phyloP scores from a whole-genome alignment of 352 stramenopile genomes.

The Globisporangium megalacanthum region DNA sequence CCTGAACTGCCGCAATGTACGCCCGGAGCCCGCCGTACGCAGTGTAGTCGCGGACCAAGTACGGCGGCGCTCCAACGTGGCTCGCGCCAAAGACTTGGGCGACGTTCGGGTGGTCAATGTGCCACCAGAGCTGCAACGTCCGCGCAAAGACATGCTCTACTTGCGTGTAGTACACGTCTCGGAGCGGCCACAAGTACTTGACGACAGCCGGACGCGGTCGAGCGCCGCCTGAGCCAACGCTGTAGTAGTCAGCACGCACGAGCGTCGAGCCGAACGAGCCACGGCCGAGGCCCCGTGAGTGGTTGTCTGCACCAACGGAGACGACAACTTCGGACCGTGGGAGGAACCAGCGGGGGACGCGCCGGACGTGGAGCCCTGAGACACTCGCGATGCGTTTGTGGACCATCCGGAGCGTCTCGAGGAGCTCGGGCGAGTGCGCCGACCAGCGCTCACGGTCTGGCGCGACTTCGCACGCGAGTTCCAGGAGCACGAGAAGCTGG shows the following conservation, averaged over 20 bases:
- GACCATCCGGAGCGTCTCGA: slow-evolving; percentile 62
- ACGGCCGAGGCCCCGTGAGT: slow-evolving; percentile 24
- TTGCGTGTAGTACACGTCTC: slow-evolving; percentile 35
- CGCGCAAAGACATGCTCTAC: slow-evolving; percentile 49
- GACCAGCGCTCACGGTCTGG: slow-evolving; percentile 21
- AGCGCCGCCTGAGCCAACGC: slow-evolving; percentile 32
- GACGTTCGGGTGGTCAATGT: slow-evolving; percentile 51
- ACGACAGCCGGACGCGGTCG: slow-evolving; percentile 19
- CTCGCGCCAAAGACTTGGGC: slow-evolving; percentile 53
- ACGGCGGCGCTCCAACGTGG: slow-evolving; percentile 38
- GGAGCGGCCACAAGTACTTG: slow-evolving; percentile 48
- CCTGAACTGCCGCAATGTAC: slow-evolving; percentile 42
- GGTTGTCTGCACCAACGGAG: slow-evolving; percentile 12
- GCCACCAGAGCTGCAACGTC: slow-evolving; percentile 42
- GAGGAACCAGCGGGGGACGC: slow-evolving; percentile 59
- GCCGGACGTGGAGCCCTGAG: slow-evolving; percentile 38
- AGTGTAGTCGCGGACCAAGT: slow-evolving; percentile 58
- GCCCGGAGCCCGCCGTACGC: slow-evolving; percentile 42
- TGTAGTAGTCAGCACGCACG: slow-evolving; percentile 47
- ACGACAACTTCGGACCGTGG: slow-evolving; percentile 45
- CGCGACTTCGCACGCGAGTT: slow-evolving; percentile 48
- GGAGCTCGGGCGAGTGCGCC: slow-evolving; percentile 36
- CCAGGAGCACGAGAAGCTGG: slow-evolving; percentile 53
- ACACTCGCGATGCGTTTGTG: slow-evolving; percentile 50
- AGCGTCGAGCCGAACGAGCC: slow-evolving; percentile 45